A percentile compares a stretch with the other conserved stretches of the same genome.
Conservation (phyloP, 2,329 filamentous ascomycete genomes). For the Beauveria bassiana region DNA sequence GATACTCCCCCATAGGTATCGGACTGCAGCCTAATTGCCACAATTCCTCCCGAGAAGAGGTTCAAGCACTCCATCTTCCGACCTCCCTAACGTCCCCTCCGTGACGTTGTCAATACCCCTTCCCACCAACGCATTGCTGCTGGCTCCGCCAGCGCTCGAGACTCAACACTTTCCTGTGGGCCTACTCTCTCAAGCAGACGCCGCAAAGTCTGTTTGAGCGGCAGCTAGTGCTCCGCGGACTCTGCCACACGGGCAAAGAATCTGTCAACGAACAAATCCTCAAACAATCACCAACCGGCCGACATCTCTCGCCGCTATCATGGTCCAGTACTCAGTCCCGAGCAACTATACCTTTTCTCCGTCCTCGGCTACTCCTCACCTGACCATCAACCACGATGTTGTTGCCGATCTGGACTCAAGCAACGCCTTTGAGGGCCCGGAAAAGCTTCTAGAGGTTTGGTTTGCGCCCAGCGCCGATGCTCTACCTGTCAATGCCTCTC, state of each 20-base stretch:
- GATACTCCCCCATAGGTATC: slow-evolving; percentile 78
- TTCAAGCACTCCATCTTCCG: slow-evolving; percentile 75
- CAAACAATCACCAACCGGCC: slow-evolving; percentile 14
- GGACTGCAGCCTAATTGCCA: slow-evolving; percentile 66
- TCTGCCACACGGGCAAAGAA: slow-evolving; percentile 33
- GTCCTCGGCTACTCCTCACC: slow-evolving; percentile 73
- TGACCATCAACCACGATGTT: slow-evolving; percentile 96
- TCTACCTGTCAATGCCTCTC: slow-evolving; percentile 61
- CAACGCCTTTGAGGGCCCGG: slow-evolving; percentile 96
- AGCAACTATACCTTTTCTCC: slow-evolving; percentile 76
- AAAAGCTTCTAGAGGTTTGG: slow-evolving; percentile 98
- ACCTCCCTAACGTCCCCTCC: slow-evolving; percentile 82
- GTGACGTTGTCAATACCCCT: slow-evolving; percentile 47
- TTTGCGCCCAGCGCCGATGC: slow-evolving; percentile 74
- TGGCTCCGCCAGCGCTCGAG: slow-evolving; percentile 77
- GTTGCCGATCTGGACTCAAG: slow-evolving; percentile 86
- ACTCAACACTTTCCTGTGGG: slow-evolving; percentile 66
- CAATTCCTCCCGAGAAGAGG: slow-evolving; percentile 78
- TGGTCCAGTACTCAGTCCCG: slow-evolving; percentile 78
- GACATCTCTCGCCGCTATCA: slow-evolving; percentile 29
- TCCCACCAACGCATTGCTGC: slow-evolving; percentile 50
- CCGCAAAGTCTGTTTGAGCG: slow-evolving; percentile 93
- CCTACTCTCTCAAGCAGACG: slow-evolving; percentile 95
- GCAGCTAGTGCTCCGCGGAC: slow-evolving; percentile 93
- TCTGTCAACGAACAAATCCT: slow-evolving; percentile 18